A percentile compares a stretch with the other conserved stretches of the same genome.
Evolutionary conservation across 1,284 basidiomycete species (phyloP).

Genomic region (Moesziomyces sp.): DNA sequence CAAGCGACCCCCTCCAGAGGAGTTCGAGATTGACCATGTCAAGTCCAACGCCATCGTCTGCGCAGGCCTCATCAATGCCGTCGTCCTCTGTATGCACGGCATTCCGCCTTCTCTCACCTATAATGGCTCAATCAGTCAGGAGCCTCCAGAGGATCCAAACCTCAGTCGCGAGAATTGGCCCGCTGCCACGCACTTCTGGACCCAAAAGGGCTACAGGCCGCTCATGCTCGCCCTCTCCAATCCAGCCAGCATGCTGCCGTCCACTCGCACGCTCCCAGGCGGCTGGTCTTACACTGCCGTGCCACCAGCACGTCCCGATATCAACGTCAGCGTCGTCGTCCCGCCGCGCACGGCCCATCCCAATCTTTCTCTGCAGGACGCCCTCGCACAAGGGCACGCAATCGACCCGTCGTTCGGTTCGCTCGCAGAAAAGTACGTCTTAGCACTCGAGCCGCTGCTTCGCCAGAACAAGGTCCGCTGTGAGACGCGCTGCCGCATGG

Average conservation of each 20-base stretch:
- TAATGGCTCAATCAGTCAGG: constrained; percentile 24
- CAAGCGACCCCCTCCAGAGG: constrained; percentile 21
- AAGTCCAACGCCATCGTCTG: constrained; percentile 56
- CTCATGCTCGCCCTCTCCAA: constrained; percentile 40
- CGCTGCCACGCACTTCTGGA: constrained; percentile 44
- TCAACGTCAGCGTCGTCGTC: constrained; percentile 48
- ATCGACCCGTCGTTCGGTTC: constrained; percentile 39
- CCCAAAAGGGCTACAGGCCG: constrained; percentile 56
- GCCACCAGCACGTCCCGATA: constrained; percentile 18
- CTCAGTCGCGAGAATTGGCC: constrained; percentile 45
- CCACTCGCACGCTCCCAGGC: constrained; percentile 16
- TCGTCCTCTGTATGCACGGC: constrained; percentile 60
- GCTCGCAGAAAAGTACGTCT: constrained; percentile 50
- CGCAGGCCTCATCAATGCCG: constrained; percentile 55
- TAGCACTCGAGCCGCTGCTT: constrained; percentile 42
- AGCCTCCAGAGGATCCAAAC: constrained; percentile 39
- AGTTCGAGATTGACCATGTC: constrained; percentile 44
- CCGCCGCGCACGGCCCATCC: constrained; percentile 31
- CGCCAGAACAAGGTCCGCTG: constrained; percentile 37
- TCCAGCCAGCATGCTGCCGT: constrained; percentile 11
- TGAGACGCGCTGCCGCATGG: constrained; percentile 53
- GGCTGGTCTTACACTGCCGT: constrained; percentile 24
- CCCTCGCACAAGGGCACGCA: constrained; percentile 1
- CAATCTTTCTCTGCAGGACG: constrained; percentile 20
- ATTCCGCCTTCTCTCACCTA: constrained; percentile 47